These are phyloP conservation scores for Colletotrichum echinochloae DNA, from an alignment of 2,329 filamentous ascomycete genomes.

Conservation along the genomic window DNA sequence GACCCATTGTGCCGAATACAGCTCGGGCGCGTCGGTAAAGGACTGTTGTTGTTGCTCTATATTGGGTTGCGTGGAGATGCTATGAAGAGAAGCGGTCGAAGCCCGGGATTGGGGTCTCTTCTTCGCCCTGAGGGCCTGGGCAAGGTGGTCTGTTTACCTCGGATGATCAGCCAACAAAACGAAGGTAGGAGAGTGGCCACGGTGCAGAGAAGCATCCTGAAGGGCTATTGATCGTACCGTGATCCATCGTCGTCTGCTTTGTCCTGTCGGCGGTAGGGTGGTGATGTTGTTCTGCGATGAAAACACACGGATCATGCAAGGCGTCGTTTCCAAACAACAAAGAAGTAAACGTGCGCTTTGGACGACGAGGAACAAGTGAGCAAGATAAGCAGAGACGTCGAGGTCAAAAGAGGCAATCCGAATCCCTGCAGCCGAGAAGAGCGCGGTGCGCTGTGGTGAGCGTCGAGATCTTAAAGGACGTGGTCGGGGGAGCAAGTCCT, in stretches of 20 bases:
- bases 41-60: constrained; percentile 57
- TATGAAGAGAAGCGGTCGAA: constrained; percentile 69
- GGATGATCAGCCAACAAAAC: constrained; percentile 45
- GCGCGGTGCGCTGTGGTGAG: constrained; percentile 40
- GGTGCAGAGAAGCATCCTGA: background rate
- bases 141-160: constrained; percentile 47
- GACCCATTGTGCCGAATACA: constrained; percentile 65
- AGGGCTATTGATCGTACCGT: constrained; percentile 31
- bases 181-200: constrained; percentile 25
- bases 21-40: constrained; percentile 57
- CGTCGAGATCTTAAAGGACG: constrained; percentile 39
- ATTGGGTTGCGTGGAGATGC: constrained; percentile 63
- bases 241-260: constrained; percentile 35
- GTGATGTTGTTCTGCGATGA: constrained; percentile 38
- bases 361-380: constrained; percentile 3
- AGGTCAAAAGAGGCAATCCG: constrained; percentile 23
- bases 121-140: constrained; percentile 54
- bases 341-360: constrained; percentile 32
- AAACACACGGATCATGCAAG: constrained; percentile 39
- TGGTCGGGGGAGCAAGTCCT: constrained; percentile 33
- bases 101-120: constrained; percentile 66
- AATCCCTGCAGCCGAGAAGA: constrained; percentile 35
- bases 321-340: constrained; percentile 36
- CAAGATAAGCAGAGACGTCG: constrained; percentile 19
- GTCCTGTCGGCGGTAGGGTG: constrained; percentile 10